Percentiles rank a stretch among this genome's conserved stretches.
Conservation (phyloP, 169 alveolate species). For the Cryptosporidium tyzzeri region DNA sequence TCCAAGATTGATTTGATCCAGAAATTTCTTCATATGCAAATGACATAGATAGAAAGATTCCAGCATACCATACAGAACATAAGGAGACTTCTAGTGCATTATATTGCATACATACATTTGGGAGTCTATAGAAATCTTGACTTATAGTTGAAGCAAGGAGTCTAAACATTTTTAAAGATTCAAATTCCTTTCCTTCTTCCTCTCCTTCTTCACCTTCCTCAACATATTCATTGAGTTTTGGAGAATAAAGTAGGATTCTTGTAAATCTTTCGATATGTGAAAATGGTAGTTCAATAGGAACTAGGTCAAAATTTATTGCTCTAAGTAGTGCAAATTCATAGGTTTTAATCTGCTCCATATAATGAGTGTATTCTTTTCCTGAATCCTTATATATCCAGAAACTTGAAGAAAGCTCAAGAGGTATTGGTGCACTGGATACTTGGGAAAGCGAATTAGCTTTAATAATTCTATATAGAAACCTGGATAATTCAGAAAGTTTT, state of each 20-base stretch:
- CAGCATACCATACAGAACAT: constrained; percentile 72
- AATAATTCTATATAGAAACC: constrained; percentile 60
- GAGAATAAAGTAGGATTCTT: constrained; percentile 43
- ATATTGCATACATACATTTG: constrained; percentile 66
- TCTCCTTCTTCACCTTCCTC: constrained; percentile 57
- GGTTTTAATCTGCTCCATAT: constrained; percentile 67
- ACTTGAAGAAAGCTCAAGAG: constrained; percentile 58
- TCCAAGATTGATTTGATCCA: constrained; percentile 16
- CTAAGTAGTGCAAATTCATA: constrained; percentile 63
- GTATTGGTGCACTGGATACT: constrained; percentile 1
- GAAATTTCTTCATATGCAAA: constrained; percentile 50
- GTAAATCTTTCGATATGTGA: constrained; percentile 40
- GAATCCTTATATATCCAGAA: constrained; percentile 73
- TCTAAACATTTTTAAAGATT: constrained; percentile 52
- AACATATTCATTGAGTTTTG: background rate
- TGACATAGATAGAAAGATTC: constrained; percentile 47
- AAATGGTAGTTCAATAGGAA: constrained; percentile 64
- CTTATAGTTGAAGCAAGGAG: constrained; percentile 43
- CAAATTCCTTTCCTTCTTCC: constrained; percentile 47
- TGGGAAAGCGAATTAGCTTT: constrained; percentile 63
- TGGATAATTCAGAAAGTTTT: constrained; percentile 54
- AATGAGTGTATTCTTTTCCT: constrained; percentile 54
- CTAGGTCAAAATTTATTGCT: constrained; percentile 63
- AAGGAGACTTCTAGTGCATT: constrained; percentile 25
- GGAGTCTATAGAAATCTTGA: constrained; percentile 56